These are phyloP conservation scores for Diaporthe batatas DNA, from an alignment of 2,329 filamentous ascomycete genomes.

Conservation along the genomic window DNA sequence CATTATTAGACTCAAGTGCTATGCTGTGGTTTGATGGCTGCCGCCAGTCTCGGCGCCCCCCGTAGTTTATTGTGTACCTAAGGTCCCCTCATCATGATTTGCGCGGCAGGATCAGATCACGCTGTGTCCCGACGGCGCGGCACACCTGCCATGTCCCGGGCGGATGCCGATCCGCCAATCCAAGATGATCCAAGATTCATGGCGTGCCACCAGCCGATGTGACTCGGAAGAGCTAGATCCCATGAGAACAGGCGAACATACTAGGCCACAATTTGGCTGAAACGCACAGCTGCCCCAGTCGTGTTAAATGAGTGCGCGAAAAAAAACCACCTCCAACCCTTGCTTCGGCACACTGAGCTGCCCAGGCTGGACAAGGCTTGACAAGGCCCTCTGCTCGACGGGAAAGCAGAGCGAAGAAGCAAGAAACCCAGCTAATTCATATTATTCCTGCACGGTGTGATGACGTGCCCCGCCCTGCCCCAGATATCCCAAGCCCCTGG, in stretches of 20 bases:
- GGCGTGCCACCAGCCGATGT: conserved; percentile 13
- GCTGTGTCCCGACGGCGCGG: conserved; percentile 21
- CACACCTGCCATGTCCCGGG: conserved; percentile 30
- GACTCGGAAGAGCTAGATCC: conserved; percentile 22
- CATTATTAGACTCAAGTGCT: neutral
- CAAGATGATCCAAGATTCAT: conserved; percentile 29
- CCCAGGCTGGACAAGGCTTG: neutral
- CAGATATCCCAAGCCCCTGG: conserved; percentile 27
- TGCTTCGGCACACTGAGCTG: conserved; percentile 15
- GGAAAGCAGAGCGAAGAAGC: conserved; percentile 14
- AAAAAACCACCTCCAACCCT: conserved; percentile 30
- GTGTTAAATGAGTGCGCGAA: conserved; percentile 26
- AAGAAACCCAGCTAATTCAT: conserved; percentile 17
- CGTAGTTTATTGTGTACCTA: neutral
- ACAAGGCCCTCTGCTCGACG: conserved; percentile 8
- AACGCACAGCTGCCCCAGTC: conserved; percentile 32
- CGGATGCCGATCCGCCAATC: conserved; percentile 24
- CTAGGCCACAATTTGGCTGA: conserved; percentile 35
- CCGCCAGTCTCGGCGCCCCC: conserved; percentile 13
- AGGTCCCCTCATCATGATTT: neutral
- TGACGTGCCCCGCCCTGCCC: conserved; percentile 29
- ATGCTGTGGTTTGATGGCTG: neutral
- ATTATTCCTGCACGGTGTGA: conserved; percentile 20
- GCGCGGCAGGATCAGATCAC: neutral
- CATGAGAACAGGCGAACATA: conserved; percentile 12